Base-by-base conservation (phyloP, 805 yeast genomes). In the Scheffersomyces coipomensis region DNA sequence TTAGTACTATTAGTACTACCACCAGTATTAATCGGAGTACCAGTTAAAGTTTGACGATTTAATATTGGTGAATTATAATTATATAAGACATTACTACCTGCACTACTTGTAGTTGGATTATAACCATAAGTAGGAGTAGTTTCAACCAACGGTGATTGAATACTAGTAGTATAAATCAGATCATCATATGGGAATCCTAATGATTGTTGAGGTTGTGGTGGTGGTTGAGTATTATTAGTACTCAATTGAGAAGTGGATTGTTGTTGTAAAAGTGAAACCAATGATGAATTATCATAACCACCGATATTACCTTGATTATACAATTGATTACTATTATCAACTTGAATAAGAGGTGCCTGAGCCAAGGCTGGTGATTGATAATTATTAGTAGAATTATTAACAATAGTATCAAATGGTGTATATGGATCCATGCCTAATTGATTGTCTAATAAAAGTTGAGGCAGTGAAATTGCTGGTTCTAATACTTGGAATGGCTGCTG, bases 171-270 rank as follows among this genome's bases (percentile, higher is more conserved):
- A 35, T 52, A 52, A 12, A 48, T 42, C 33, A 39, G 43, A 30
- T 52, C 56, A 26, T 52, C 55, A 34, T 52, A 52, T 8, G 55
- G 55, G 31, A 52, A 52, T 9, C 55, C 53, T 30, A 32, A 26
- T 23, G 26, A 13, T 23, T 29, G 39, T 2, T 8, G 5, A 7
- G 24, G 18, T 7, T 27, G 19, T 9, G 26, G 7, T 17, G 32
- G 27, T n/a, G 23, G n/a, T 17, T 18, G 30, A n/a, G 33, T 27
- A 17, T 29, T 32, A 16, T 35, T 32, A 30, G 21, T 24, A 24
- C 13, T 29, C 23, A 30, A 29, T 23, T 32, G 38, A 9, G 38
- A 29, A 12, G n/a, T 12, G 5, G 24, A 22, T 24, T 30, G 39
- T 13, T 21, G 26, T 6, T 7, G 5, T 29, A 13, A 19, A 13